Percentiles rank a stretch among this genome's conserved stretches.
Evolutionary conservation across 2,329 filamentous ascomycete genomes (phyloP).

Genomic region (Esteya vermicola): DNA sequence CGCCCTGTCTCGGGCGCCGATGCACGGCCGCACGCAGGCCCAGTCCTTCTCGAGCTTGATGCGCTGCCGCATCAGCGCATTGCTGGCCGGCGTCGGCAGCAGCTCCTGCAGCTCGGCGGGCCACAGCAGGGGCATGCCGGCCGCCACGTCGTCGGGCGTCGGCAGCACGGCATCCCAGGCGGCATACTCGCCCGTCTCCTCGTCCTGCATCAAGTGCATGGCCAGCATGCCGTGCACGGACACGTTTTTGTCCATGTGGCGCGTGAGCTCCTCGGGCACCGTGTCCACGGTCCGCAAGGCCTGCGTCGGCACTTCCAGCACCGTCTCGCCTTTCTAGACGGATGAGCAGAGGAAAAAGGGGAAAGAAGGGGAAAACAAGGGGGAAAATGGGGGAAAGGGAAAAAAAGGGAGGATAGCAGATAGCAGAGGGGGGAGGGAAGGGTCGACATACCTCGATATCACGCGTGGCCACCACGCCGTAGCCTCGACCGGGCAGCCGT

Average conservation of each 20-base stretch:
- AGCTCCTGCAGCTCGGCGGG: constrained; percentile 26
- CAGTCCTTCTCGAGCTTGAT: constrained; percentile 26
- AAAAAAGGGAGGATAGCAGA: background rate
- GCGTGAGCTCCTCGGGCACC: constrained; percentile 37
- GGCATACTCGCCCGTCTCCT: constrained; percentile 21
- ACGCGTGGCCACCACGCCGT: constrained; percentile 62
- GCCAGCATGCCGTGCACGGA: constrained; percentile 61
- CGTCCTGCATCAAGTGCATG: constrained; percentile 46
- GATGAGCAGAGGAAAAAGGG: background rate
- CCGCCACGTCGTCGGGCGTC: constrained; percentile 38
- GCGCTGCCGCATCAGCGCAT: constrained; percentile 38
- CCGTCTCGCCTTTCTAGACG: constrained; percentile 27
- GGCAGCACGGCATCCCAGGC: constrained; percentile 59
- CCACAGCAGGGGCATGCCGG: constrained; percentile 34
- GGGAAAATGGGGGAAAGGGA: background rate
- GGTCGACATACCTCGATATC: constrained; percentile 46
- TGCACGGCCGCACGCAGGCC: constrained; percentile 8
- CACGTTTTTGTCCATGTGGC: constrained; percentile 35
- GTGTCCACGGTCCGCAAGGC: constrained; percentile 52
- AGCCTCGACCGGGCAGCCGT: constrained; percentile 55
- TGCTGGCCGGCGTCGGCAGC: constrained; percentile 27
- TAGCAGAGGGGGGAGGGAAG: background rate
- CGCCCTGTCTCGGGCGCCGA: constrained; percentile 12
- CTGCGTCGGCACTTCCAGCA: constrained; percentile 51
- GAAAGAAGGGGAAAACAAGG: background rate